A percentile compares a stretch with the other conserved stretches of the same genome.
Conservation (phyloP, 2,329 filamentous ascomycete genomes). For the Colletotrichum kahawae region DNA sequence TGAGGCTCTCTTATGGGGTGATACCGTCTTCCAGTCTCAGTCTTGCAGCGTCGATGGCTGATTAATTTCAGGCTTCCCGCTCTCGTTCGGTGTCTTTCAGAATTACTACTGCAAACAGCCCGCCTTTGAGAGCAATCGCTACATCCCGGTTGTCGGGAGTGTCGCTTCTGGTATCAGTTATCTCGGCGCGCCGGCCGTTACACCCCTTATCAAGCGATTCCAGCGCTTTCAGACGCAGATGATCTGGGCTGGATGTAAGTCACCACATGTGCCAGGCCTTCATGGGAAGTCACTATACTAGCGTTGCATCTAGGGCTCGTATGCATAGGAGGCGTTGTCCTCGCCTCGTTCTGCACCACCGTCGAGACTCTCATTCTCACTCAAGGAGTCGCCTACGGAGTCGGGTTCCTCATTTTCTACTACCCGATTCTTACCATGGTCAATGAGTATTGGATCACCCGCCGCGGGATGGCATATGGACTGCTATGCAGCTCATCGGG, state of each 20-base stretch:
- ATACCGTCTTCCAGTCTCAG: neutral
- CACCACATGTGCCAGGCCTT: fast-evolving
- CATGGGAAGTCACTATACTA: neutral
- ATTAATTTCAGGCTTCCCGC: slow-evolving; percentile 28
- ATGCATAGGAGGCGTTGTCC: slow-evolving; percentile 39
- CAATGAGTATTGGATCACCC: slow-evolving; percentile 52
- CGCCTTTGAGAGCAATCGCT: slow-evolving; percentile 29
- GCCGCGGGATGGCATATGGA: slow-evolving; percentile 53
- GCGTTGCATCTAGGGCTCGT: slow-evolving; percentile 33
- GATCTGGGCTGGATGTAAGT: slow-evolving; percentile 34
- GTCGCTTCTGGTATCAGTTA: slow-evolving; percentile 34
- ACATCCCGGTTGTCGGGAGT: slow-evolving; percentile 32
- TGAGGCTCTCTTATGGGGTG: slow-evolving; percentile 31
- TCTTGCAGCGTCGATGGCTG: neutral
- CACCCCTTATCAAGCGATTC: slow-evolving; percentile 36
- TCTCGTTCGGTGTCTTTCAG: slow-evolving; percentile 36
- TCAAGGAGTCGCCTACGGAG: slow-evolving; percentile 38
- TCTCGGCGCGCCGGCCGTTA: slow-evolving; percentile 37
- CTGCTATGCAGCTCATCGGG: slow-evolving; percentile 53
- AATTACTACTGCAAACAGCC: slow-evolving; percentile 31
- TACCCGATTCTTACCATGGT: slow-evolving; percentile 40
- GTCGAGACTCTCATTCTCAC: slow-evolving; percentile 41
- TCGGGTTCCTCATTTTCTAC: slow-evolving; percentile 43
- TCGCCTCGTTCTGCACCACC: slow-evolving; percentile 36
- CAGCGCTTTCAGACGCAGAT: slow-evolving; percentile 35